phyloP scores from a whole-genome alignment of 2,329 filamentous ascomycete genomes.

The Teratosphaeriaceae sp. region DNA sequence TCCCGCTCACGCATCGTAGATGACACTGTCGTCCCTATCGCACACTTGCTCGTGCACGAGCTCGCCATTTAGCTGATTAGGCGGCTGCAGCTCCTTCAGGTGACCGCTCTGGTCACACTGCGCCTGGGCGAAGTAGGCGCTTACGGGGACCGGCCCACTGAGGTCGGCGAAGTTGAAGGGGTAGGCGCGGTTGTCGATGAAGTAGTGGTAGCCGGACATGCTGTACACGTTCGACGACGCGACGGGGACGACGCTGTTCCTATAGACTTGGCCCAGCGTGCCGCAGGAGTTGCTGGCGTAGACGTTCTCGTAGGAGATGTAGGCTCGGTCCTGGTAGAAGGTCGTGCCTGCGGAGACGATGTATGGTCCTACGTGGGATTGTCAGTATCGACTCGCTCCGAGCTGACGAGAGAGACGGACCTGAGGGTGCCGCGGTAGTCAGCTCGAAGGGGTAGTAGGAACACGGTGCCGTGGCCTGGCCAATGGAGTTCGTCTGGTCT shows the following conservation, averaged over 20 bases:
- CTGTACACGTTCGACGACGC: constrained; percentile 1
- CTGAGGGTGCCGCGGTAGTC: neutral
- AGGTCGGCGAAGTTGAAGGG: constrained; percentile 4
- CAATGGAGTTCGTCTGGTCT: neutral
- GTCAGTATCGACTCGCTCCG: neutral
- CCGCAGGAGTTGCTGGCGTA: constrained; percentile 1
- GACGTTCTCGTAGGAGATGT: constrained; percentile 1
- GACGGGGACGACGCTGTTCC: neutral
- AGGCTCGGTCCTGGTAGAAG: constrained; percentile 4
- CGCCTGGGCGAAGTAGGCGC: neutral
- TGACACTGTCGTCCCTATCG: neutral
- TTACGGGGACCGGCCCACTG: neutral
- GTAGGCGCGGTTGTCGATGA: neutral
- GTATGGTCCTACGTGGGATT: neutral
- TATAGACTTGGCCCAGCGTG: neutral
- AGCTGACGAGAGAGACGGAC: neutral
- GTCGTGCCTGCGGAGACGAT: neutral
- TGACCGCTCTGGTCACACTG: neutral
- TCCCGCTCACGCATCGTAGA: neutral
- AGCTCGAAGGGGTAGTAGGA: neutral
- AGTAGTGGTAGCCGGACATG: neutral
- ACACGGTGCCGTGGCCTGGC: neutral
- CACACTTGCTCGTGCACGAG: neutral
- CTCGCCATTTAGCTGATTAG: neutral
- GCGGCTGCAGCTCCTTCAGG: neutral